phyloP scores from a whole-genome alignment of 805 yeast genomes.

The Dipodascopsis tothii region DNA sequence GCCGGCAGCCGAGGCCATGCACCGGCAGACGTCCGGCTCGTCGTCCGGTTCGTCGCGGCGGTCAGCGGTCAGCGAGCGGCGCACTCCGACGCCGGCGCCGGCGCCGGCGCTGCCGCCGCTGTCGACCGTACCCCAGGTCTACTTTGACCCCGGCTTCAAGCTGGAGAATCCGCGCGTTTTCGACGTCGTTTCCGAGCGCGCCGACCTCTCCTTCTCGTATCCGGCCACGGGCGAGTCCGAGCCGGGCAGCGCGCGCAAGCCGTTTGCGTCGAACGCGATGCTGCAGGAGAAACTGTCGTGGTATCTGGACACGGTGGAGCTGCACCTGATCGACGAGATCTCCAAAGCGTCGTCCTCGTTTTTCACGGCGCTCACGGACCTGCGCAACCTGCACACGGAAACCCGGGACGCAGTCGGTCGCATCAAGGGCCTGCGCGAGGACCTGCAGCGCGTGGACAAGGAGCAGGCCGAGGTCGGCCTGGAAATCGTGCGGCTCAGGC shows the following conservation, averaged over 20 bases:
- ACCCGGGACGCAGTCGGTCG: slow-evolving; percentile 46
- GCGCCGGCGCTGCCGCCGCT: slow-evolving; percentile 28
- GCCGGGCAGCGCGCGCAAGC: slow-evolving; percentile 27
- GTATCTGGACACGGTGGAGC: slow-evolving; percentile 78
- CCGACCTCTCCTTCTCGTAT: slow-evolving; percentile 33
- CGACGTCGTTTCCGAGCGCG: slow-evolving; percentile 59
- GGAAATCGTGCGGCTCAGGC: slow-evolving; percentile 42
- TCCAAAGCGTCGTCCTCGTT: slow-evolving; percentile 78
- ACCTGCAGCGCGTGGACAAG: slow-evolving; percentile 42
- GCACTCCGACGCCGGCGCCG: slow-evolving; percentile 3
- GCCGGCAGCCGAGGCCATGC: background rate
- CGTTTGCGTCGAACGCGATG: slow-evolving; percentile 44
- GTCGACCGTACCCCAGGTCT: slow-evolving; percentile 58
- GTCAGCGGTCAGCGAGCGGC: slow-evolving; percentile 7
- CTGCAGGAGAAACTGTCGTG: slow-evolving; percentile 73
- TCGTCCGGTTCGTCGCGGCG: slow-evolving; percentile 1
- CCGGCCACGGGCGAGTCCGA: slow-evolving; percentile 20
- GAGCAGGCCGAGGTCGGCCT: slow-evolving; percentile 47
- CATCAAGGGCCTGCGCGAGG: slow-evolving; percentile 40
- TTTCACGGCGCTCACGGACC: slow-evolving; percentile 74
- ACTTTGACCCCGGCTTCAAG: slow-evolving; percentile 59
- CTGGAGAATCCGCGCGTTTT: slow-evolving; percentile 85
- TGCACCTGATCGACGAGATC: slow-evolving; percentile 71
- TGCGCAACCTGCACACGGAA: slow-evolving; percentile 53
- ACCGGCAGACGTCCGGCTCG: slow-evolving; percentile 1